These are phyloP conservation scores for Nepenthes mirabilis DNA, from an alignment of 148 eudicot genomes.

Conservation along the genomic window DNA sequence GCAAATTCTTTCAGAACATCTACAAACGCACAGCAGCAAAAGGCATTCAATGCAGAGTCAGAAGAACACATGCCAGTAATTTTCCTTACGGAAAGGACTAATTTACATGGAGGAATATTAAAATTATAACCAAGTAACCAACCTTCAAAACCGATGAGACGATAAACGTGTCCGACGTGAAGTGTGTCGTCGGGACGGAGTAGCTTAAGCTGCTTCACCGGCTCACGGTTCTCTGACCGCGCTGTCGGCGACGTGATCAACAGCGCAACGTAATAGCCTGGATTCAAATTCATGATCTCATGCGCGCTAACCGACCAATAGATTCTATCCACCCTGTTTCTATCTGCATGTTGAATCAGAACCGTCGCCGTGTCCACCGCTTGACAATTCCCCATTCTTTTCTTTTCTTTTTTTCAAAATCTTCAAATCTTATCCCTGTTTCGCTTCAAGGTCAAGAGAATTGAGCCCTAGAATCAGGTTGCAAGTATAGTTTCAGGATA, in stretches of 20 bases:
- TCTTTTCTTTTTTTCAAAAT: too few relatives aligned
- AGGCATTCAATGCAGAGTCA: background rate
- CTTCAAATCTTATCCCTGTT: too few relatives aligned
- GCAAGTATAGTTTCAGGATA: too few relatives aligned
- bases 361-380: constrained; percentile 63
- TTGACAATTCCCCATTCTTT: constrained; percentile 71
- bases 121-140: background rate
- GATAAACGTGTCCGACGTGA: constrained; percentile 56
- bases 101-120: background rate
- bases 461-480: too few relatives aligned
- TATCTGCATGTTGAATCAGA: constrained; percentile 45
- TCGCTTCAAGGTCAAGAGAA: too few relatives aligned
- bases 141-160: constrained; percentile 74
- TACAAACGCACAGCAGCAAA: constrained; percentile 2
- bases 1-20: constrained; percentile 65
- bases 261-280: constrained; percentile 59
- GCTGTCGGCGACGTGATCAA: constrained; percentile 19
- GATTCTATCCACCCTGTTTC: constrained; percentile 32
- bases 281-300: constrained; percentile 55
- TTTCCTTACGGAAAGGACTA: background rate
- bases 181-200: constrained; percentile 52
- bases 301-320: constrained; percentile 39
- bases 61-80: background rate
- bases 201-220: constrained; percentile 46
- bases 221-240: constrained; percentile 7